phyloP scores from a whole-genome alignment of 805 yeast species.

The Tetrapisispora nanseiensis region DNA sequence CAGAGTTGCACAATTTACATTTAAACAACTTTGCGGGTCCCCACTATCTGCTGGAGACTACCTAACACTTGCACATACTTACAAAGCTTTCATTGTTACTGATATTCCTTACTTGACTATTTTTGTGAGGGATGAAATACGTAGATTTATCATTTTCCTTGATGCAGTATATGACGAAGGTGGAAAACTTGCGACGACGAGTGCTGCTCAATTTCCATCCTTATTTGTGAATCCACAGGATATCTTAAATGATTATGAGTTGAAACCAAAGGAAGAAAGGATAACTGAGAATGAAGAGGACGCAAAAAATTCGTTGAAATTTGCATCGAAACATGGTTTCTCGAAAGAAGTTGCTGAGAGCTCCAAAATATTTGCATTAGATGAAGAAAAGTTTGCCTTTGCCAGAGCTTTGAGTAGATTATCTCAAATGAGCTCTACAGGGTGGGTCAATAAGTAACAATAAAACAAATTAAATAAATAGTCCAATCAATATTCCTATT shows the following conservation, averaged over 20 bases:
- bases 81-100: constrained; percentile 73
- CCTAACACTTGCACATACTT: constrained; percentile 66
- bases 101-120: constrained; percentile 84
- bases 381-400: constrained; percentile 93
- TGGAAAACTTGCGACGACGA: constrained; percentile 79
- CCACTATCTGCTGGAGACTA: constrained; percentile 94
- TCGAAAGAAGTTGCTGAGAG: constrained; percentile 60
- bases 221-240: constrained; percentile 78
- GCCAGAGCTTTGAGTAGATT: constrained; percentile 88
- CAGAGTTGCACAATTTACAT: constrained; percentile 81
- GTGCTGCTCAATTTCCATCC: constrained; percentile 74
- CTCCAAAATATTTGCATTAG: constrained; percentile 73
- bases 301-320: constrained; percentile 42
- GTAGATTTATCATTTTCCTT: constrained; percentile 87
- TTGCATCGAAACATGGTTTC: constrained; percentile 54
- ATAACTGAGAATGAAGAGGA: constrained; percentile 19
- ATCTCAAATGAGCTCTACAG: constrained; percentile 87
- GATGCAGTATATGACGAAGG: constrained; percentile 94
- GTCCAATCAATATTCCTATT: no score
- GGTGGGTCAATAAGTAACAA: constrained; percentile 49
- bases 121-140: constrained; percentile 68
- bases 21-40: constrained; percentile 74
- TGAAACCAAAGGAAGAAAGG: constrained; percentile 10
- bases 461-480: not conserved
- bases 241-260: constrained; percentile 32